Evolutionary conservation across 305 asterid genomes (phyloP).

Genomic region (Fraxinus floribunda): DNA sequence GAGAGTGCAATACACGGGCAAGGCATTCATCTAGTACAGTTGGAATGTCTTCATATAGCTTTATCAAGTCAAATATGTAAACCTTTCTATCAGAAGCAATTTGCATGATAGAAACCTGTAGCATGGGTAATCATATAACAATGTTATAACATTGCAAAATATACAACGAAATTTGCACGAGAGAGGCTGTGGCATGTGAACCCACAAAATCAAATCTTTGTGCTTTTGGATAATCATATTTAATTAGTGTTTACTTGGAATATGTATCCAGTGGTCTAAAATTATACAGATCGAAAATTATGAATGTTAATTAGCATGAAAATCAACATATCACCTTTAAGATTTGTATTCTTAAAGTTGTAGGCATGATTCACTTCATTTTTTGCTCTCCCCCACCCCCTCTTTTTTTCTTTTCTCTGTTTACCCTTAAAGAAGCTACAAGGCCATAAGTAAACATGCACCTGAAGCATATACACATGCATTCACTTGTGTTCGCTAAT

Average conservation of each 20-base stretch:
- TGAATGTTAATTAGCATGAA: neutral
- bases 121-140: constrained; percentile 18
- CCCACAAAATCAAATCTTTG: neutral
- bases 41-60: constrained; percentile 60
- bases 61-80: constrained; percentile 84
- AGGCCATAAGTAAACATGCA: neutral
- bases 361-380: neutral
- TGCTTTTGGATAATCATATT: neutral
- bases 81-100: constrained; percentile 84
- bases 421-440: neutral
- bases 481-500: neutral
- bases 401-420: neutral
- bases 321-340: neutral
- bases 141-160: constrained; percentile 8
- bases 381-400: neutral
- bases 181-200: neutral
- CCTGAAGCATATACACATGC: neutral
- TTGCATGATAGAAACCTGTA: constrained; percentile 97
- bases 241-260: neutral
- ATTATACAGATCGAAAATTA: neutral
- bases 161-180: neutral
- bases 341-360: neutral
- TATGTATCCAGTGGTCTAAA: neutral
- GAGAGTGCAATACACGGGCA: constrained; percentile 66
- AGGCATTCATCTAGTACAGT: constrained; percentile 74